Evolutionary conservation across 78 protist species (phyloP).

Genomic region (Chrysochromulina tobinii): DNA sequence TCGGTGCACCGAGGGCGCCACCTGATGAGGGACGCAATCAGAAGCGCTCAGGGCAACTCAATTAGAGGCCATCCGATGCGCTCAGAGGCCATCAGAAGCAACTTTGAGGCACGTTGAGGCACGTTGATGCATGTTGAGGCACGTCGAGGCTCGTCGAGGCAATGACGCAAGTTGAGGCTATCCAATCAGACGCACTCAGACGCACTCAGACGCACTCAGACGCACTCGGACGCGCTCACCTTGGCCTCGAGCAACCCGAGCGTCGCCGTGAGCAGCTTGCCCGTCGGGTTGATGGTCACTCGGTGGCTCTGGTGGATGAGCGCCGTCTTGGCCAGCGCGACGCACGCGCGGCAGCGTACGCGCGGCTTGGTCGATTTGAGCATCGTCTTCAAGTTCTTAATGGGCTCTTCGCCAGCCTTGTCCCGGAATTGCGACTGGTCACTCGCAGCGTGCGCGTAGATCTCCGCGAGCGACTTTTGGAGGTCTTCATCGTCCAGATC

Average conservation of each 20-base stretch:
- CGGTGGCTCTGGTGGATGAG: slow-evolving; percentile 1
- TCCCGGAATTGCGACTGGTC: not conserved
- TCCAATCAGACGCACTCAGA: no score
- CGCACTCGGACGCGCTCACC: not conserved
- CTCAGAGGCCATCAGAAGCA: no score
- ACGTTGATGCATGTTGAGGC: no score
- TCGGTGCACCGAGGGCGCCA: not conserved
- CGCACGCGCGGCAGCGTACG: not conserved
- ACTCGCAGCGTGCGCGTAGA: not conserved
- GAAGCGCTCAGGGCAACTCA: no score
- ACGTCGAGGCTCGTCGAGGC: no score
- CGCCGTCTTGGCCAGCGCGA: slow-evolving; percentile 6
- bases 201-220: no score
- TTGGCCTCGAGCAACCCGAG: not conserved
- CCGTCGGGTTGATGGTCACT: not conserved
- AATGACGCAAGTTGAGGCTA: no score
- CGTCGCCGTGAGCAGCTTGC: not conserved
- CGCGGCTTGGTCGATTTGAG: not conserved
- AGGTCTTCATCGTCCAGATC: not conserved
- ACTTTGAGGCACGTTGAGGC: no score
- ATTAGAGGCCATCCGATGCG: no score
- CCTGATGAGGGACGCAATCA: no score
- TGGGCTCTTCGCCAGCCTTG: not conserved
- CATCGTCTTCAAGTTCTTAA: not conserved
- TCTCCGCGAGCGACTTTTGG: not conserved